These are phyloP conservation scores for Quillaja saponaria DNA, from an alignment of 306 rosid genomes.

Conservation along the genomic window DNA sequence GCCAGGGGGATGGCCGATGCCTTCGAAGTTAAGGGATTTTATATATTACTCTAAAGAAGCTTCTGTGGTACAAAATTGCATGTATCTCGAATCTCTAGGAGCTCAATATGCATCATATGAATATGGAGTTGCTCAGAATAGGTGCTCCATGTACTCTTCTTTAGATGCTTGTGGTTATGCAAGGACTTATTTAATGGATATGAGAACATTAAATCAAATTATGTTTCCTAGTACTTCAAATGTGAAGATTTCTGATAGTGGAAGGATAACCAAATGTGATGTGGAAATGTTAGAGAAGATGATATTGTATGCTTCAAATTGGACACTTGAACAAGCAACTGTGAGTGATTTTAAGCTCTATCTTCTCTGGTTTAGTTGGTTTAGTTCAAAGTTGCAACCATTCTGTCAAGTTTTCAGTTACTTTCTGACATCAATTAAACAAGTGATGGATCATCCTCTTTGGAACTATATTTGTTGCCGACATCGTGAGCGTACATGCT, in stretches of 20 bases:
- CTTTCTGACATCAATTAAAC: constrained; percentile 40
- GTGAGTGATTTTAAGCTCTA: constrained; percentile 66
- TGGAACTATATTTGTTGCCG: constrained; percentile 56
- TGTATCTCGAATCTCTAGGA: constrained; percentile 73
- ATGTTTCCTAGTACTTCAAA: constrained; percentile 51
- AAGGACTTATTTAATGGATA: constrained; percentile 43
- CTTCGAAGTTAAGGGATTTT: constrained; percentile 59
- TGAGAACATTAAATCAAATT: constrained; percentile 35
- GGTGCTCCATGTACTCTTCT: constrained; percentile 20
- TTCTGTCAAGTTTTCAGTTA: constrained; percentile 52
- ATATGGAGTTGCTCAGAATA: constrained; percentile 35
- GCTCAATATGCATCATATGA: constrained; percentile 56
- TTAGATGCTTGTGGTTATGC: constrained; percentile 27
- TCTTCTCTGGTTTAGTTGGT: constrained; percentile 64
- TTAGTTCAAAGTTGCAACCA: constrained; percentile 54
- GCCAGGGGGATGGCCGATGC: constrained; percentile 90
- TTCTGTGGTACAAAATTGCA: constrained; percentile 62
- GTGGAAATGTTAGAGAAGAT: constrained; percentile 44
- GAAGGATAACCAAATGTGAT: constrained; percentile 36
- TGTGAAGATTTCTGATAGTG: constrained; percentile 15
- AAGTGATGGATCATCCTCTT: constrained; percentile 60
- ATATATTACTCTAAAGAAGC: constrained; percentile 64
- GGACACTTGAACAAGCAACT: constrained; percentile 79
- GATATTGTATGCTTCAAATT: constrained; percentile 77
- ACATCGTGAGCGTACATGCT: constrained; percentile 27